Percentiles rank a stretch among this genome's conserved stretches.
phyloP scores from a whole-genome alignment of 73 alveolate genomes.

The Paramecium tetraurelia region DNA sequence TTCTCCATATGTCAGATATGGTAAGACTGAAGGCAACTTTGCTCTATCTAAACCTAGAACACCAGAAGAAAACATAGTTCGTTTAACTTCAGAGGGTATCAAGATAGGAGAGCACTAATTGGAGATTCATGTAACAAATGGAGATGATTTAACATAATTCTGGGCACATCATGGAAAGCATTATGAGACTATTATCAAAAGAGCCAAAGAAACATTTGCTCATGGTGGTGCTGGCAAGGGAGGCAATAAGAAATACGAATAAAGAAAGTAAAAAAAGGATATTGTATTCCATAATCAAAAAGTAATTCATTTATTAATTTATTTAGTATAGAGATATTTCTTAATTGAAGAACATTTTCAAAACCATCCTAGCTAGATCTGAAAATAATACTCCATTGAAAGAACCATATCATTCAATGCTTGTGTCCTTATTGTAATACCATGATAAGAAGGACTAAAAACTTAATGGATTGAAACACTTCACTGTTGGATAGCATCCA shows the following conservation, averaged over 20 bases:
- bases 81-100: constrained; percentile 64
- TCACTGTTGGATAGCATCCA: constrained; percentile 85
- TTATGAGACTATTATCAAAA: constrained; percentile 74
- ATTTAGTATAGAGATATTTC: constrained; percentile 75
- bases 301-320: constrained; percentile 45
- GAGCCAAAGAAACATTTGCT: constrained; percentile 63
- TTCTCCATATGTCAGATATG: constrained; percentile 69
- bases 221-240: constrained; percentile 66
- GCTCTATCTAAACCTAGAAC: constrained; percentile 62
- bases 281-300: constrained; percentile 52
- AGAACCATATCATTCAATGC: constrained; percentile 81
- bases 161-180: constrained; percentile 95
- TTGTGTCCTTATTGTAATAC: constrained; percentile 68
- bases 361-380: constrained; percentile 55
- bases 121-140: constrained; percentile 76
- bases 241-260: constrained; percentile 56
- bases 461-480: constrained; percentile 69
- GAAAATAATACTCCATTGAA: constrained; percentile 73
- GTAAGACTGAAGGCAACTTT: constrained; percentile 66
- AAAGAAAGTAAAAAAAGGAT: constrained; percentile 65
- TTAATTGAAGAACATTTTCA: constrained; percentile 68
- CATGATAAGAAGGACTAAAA: constrained; percentile 77
- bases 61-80: constrained; percentile 49
- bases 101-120: constrained; percentile 74
- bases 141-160: constrained; percentile 87